Conservation (phyloP, 352 stramenopile genomes). For the Discostella stelligera region DNA sequence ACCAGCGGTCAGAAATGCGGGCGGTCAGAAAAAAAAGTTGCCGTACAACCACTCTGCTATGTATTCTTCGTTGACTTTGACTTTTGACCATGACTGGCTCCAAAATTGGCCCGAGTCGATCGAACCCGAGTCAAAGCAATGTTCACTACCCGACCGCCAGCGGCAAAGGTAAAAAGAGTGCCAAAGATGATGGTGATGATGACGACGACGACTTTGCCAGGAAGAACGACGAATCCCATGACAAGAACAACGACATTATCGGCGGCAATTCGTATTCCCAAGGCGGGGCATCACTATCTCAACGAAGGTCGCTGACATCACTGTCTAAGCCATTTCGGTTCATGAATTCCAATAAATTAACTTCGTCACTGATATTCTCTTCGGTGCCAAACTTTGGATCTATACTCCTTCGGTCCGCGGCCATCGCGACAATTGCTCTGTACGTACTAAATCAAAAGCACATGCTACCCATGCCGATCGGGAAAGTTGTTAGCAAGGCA, state of each 20-base stretch:
- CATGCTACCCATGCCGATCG: slow-evolving; percentile 83
- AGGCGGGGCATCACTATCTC: too few species aligned
- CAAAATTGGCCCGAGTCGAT: too few species aligned
- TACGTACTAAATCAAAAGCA: slow-evolving; percentile 89
- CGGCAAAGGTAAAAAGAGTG: slow-evolving; percentile 30
- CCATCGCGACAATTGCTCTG: slow-evolving; percentile 48
- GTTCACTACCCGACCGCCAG: slow-evolving; percentile 8
- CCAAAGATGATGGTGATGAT: slow-evolving; percentile 19
- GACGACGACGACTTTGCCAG: not conserved
- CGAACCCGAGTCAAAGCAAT: not conserved
- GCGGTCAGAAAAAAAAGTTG: too few species aligned
- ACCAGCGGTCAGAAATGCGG: too few species aligned
- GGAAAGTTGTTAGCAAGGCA: slow-evolving; percentile 82
- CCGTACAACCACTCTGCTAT: too few species aligned
- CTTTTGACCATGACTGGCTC: too few species aligned
- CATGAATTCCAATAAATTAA: slow-evolving; percentile 10
- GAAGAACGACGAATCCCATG: slow-evolving; percentile 5
- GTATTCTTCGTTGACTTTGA: too few species aligned
- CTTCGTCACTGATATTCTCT: slow-evolving; percentile 25
- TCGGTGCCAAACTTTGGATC: slow-evolving; percentile 28
- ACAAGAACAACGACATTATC: not conserved
- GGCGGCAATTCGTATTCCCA: too few species aligned
- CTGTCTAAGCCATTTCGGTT: not conserved
- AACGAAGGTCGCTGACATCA: too few species aligned
- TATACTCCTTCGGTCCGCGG: slow-evolving; percentile 28